These are phyloP conservation scores for Penicillium canariense DNA, from an alignment of 495 filamentous ascomycete species.

Conservation along the genomic window DNA sequence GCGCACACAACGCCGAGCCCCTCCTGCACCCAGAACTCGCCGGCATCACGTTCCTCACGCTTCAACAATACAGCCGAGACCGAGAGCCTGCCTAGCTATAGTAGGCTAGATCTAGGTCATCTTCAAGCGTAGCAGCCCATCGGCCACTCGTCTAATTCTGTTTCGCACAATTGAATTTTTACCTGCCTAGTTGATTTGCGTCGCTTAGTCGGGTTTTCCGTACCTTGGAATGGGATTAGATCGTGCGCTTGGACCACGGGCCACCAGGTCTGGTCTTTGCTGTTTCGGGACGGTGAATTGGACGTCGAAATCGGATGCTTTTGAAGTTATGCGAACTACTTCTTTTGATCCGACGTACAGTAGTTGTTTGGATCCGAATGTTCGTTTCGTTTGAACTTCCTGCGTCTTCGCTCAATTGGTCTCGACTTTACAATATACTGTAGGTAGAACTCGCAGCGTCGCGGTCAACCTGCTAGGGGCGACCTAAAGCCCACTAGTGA, in stretches of 20 bases:
- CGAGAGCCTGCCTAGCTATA: not conserved
- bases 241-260: not conserved
- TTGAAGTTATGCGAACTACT: too few species aligned
- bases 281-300: not conserved
- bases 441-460: too few species aligned
- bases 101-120: not conserved
- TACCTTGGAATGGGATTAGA: not conserved
- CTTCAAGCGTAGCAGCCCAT: too few species aligned
- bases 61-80: not conserved
- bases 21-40: not conserved
- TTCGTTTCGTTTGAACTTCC: too few species aligned
- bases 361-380: too few species aligned
- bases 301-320: too few species aligned
- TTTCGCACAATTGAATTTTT: not conserved
- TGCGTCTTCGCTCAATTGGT: too few species aligned
- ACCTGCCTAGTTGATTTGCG: not conserved
- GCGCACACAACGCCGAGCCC: not conserved
- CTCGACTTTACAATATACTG: too few species aligned
- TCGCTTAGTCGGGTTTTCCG: not conserved
- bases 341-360: too few species aligned
- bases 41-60: not conserved
- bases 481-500: too few species aligned
- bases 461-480: too few species aligned
- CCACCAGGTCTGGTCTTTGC: not conserved
- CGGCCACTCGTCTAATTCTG: not conserved